Evolutionary conservation across 2,329 filamentous ascomycete genomes (phyloP), one percentile per base, ranked within the genome.

Genomic region (Lomentospora prolificans): DNA sequence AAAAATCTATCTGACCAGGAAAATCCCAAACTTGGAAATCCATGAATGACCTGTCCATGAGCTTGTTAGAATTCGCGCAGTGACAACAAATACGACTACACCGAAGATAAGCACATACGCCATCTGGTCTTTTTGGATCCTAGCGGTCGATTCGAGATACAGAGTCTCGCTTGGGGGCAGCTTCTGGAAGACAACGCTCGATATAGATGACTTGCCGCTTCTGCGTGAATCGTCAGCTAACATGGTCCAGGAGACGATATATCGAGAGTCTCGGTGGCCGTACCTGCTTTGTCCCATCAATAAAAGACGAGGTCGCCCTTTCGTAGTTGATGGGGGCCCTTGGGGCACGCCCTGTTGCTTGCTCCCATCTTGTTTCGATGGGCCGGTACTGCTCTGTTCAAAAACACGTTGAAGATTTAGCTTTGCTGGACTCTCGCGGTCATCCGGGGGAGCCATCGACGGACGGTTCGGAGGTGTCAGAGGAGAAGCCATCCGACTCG

Each of bases 1-100:
- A 95, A 56, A 83, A 76, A 72, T 96, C 89, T 61, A 97, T 83
- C 71, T 97, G 91, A 24, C 92, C 91, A 2, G 94, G 94, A 57
- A 99, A 91, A 67, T 99, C 94, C 89, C 91, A 96, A 51, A 96
- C 89, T 72, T 97, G 92, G 63, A 97, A 96, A 67, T 97, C 92
- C 90, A 97, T 96, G 68, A 99, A 97, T 3, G 94, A 97, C 63
- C 90, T 96, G 57, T 17, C 46, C 2, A 50, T 10, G 3, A 28
- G 36, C 5, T 4, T 44, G 50, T 60, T 31, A 64, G 57, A 17
- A 36, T 59, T 68, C 31, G 66, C 7, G 17, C 31, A 22, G 8
- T 8, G 3, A 2, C 19, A 24, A 24, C 64, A 50, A 58, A 46
- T n/a, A 51, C 27, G 4, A 8, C 48, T 24, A 50, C 25, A 17